Evolutionary conservation across 371 early-diverging fungal genomes (phyloP).

Genomic region (Blakeslea trispora): DNA sequence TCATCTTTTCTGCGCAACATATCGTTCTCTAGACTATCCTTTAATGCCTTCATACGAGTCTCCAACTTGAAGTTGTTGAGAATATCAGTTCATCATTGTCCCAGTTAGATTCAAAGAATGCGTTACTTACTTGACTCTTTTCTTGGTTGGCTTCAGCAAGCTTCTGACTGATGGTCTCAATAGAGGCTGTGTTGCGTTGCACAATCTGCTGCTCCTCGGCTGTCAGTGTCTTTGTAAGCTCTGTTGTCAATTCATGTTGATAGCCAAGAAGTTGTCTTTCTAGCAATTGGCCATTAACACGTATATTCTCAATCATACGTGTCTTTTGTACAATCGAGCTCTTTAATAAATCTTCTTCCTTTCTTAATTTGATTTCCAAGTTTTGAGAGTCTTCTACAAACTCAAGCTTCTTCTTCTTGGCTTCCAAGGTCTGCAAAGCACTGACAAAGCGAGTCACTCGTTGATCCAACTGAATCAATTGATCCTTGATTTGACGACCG

Average conservation of each 20-base stretch:
- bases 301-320: constrained; percentile 40
- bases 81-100: no score
- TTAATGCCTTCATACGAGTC: constrained; percentile 66
- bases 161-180: constrained; percentile 57
- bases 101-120: no score
- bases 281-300: constrained; percentile 38
- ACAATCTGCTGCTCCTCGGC: constrained; percentile 60
- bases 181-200: constrained; percentile 43
- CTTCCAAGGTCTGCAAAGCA: constrained; percentile 51
- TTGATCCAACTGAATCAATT: constrained; percentile 67
- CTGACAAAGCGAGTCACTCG: constrained; percentile 63
- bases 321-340: constrained; percentile 44
- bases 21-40: constrained; percentile 70
- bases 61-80: constrained; percentile 48
- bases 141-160: constrained; percentile 42
- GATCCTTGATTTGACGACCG: constrained; percentile 44
- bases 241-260: constrained; percentile 58
- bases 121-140: constrained; percentile 41
- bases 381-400: constrained; percentile 55
- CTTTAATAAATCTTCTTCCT: constrained; percentile 58
- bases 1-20: constrained; percentile 64
- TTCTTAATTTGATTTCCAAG: constrained; percentile 52
- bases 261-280: constrained; percentile 61
- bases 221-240: constrained; percentile 54
- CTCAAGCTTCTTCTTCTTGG: constrained; percentile 49